A percentile compares a stretch with the other conserved stretches of the same genome.
Evolutionary conservation across 1,139 yeast species (phyloP).

Genomic region (Magnusiomyces tetraspermus): DNA sequence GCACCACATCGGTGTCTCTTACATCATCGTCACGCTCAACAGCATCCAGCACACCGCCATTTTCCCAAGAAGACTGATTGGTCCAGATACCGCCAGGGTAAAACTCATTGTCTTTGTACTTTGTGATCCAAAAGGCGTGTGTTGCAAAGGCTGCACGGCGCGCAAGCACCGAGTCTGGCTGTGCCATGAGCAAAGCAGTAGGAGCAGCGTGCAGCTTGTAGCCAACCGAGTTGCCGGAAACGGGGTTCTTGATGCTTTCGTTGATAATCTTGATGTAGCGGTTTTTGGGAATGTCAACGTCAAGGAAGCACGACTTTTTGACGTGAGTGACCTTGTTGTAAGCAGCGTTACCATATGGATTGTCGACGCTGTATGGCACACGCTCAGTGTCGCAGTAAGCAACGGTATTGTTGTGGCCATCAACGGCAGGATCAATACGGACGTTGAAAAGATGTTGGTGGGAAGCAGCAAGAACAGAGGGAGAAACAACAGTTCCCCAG

Average conservation of each 20-base stretch:
- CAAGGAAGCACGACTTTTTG: conserved; percentile 65
- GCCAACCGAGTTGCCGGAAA: conserved; percentile 70
- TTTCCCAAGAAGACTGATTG: conserved; percentile 57
- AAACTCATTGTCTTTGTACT: conserved; percentile 57
- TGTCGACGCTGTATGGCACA: conserved; percentile 49
- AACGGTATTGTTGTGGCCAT: conserved; percentile 65
- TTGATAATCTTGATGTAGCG: conserved; percentile 67
- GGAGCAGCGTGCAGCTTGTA: conserved; percentile 75
- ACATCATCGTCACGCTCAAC: conserved; percentile 55
- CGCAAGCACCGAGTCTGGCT: conserved; percentile 49
- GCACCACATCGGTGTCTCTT: conserved; percentile 71
- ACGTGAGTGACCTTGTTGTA: conserved; percentile 53
- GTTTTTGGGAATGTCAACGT: conserved; percentile 67
- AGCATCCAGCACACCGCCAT: conserved; percentile 59
- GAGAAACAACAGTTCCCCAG: conserved; percentile 80
- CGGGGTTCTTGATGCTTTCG: conserved; percentile 67
- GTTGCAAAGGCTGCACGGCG: conserved; percentile 66
- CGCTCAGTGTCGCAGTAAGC: conserved; percentile 65
- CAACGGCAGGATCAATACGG: conserved; percentile 81
- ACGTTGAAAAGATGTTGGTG: conserved; percentile 81
- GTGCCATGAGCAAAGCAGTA: conserved; percentile 64
- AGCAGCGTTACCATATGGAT: conserved; percentile 72
- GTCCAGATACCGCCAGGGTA: conserved; percentile 76
- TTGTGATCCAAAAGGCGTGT: conserved; percentile 68
- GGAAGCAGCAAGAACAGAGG: conserved; percentile 79